Base-by-base conservation (phyloP, 1,139 yeast species). In the Magnusiomyces magnusii region DNA sequence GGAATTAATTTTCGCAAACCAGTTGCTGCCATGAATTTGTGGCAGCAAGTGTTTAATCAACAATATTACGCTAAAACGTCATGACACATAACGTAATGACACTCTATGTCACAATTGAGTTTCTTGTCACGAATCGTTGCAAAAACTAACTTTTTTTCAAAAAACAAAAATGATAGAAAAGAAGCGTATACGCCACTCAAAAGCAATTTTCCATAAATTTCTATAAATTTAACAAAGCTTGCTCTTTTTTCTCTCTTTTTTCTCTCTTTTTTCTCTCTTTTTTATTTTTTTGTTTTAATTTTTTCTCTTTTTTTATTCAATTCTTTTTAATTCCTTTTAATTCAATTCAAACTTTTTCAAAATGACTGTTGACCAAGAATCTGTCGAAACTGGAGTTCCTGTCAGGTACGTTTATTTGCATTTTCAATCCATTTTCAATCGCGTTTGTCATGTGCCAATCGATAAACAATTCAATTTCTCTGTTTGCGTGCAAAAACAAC, bases 211-310 rank as follows among this genome's bases (percentile, higher is more conserved):
- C n/a, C n/a, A n/a, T 34, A 27, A 21, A 27, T 7, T 51, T 47
- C 47, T 39, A 50, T 52, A 21, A 47, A 28, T 53, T 47, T 17
- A 44, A 47, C 25, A 47, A 23, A 21, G 9, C 49, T 47, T 39
- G 21, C 31, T 44, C 55, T 47, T 31, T 49, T 44, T 36, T 36
- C 25, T 54, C 54, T 24, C 28, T 47, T 44, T 53, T 52, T 25
- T 23, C 57, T 52, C 50, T 47, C 47, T 52, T 57, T 51, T 47
- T 52, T 53, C 39, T 51, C 23, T 27, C 49, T 54, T 25, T 54
- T 54, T 52, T 55, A 47, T 53, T 39, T 24, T n/a, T n/a, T n/a
- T n/a, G n/a, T n/a, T n/a, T n/a, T n/a, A n/a, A n/a, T 17, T 3
- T 39, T 17, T 44, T 44, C n/a, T 41, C 17, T 41, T 41, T 41